Base-by-base conservation (phyloP, 2,329 filamentous ascomycete genomes). In the Diaporthe sp. region DNA sequence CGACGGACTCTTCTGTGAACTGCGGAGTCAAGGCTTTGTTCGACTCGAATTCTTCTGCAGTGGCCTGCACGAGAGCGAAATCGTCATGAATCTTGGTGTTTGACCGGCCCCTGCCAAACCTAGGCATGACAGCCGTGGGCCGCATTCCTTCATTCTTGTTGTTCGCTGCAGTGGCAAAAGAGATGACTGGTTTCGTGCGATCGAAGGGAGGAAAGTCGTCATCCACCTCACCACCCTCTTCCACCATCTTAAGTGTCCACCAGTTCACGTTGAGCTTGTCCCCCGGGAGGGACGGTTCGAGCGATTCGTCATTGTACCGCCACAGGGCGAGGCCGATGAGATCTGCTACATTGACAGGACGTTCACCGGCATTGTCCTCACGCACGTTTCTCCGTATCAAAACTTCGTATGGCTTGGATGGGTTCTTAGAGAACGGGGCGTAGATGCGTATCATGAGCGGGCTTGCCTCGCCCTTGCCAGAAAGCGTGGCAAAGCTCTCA, bases 231-330 rank as follows among this genome's bases (percentile, higher is more conserved):
- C 94, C 95, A 74, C 94, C 94, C 81, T 97, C 92, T 77, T 97
- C 92, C 2, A 96, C 94, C 92, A 97, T 95, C 55, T 94, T 90
- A 74, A 97, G 85, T 34, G 92, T 94, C 93, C 94, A 97, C 86
- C 92, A 92, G 80, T 96, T 96, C 79, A 96, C 92, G 79, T 94
- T 95, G 71, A 92, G 87, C 80, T 95, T 94, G 69, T 92, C 90
- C 2, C 86, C 82, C 0, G 91, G 86, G 13, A 97, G 86, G 0
- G 89, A 82, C 4, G 94, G 94, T 77, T 95, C 90, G 39, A 92
- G 86, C 79, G 94, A 94, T 81, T 96, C 94, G 79, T 96, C 93
- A 65, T 91, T 91, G 81, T 96, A 97, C 77, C 93, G 89, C 88
- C 93, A 96, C 17, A 97, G 84, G 77, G 92, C 92, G 77, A 96